Base-by-base conservation (phyloP, 352 stramenopile genomes). In the Aphanomyces astaci region DNA sequence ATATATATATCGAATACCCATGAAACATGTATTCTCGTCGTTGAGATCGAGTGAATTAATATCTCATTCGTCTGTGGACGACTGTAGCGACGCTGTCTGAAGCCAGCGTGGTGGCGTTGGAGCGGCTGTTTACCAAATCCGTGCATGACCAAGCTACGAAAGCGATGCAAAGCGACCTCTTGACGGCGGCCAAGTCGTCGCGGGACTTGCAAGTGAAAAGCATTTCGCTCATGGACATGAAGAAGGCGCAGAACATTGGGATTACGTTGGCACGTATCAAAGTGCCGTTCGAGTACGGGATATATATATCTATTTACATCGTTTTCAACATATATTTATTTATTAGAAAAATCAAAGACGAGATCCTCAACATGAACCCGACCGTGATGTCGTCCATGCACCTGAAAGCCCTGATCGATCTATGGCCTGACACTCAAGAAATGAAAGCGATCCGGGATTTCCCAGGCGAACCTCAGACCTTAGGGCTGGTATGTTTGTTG, bases 241-340 rank as follows among this genome's bases (percentile, higher is more conserved):
- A 94, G 56, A 94, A 92, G 59, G 87, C 84, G 22, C 86, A 94
- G 71, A 94, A 94, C 71, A 91, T 94, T 59, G 78, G 84, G 10
- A 94, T 94, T 55, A 91, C 84, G 15, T 53, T 94, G 39, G 86
- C 86, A 1, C 82, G 86, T 33, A 78, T 94, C 1, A 92, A 92
- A 72, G 65, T 90, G 24, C 60, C 71, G 7, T 92, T 89, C 60
- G 69, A 82, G 0, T 71, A 66, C 36, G 64, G n/a, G n/a, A n/a
- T n/a, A n/a, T n/a, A n/a, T n/a, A n/a, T n/a, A n/a, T n/a, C n/a
- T n/a, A 46, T 25, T 7, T 7, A 11, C 9, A 15, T 11, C n/a
- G 43, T 17, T 15, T 57, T 55, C 9, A 9, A 4, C 17, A n/a
- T 10, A 45, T 33, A 56, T 39, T 25, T 56, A 24, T 25, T 7